Base-by-base conservation (phyloP, 805 yeast species). In the Barnettozyma botsteinii region DNA sequence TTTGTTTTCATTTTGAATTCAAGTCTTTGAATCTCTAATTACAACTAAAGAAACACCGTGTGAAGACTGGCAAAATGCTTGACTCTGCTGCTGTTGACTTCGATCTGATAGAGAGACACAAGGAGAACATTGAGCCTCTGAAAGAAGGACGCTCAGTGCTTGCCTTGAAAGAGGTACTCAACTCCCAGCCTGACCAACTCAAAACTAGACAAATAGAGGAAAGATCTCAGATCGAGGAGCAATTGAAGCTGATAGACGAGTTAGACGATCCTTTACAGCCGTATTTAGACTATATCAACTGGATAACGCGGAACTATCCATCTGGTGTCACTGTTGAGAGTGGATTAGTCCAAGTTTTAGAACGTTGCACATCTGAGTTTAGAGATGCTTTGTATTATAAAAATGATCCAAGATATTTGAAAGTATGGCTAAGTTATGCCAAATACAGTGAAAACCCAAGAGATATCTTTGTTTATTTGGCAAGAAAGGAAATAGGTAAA, bases 241-340 rank as follows among this genome's bases (percentile, higher is more conserved):
- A 57, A n/a, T 53, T 88, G 12, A 55, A 56, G 9, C 65, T 66
- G 2, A 46, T 77, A 7, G 81, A 77, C 5, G 86, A 79, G 13
- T 57, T 78, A 31, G 96, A 88, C 61, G 96, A 89, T 57, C 96
- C 96, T 0, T 57, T 88, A 18, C 86, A 84, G 46, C 75, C 79
- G 1, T 87, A 72, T 58, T 47, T 86, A n/a, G 81, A 80, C 15
- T 88, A 85, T 51, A 66, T 88, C 11, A 56, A 67, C n/a, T 87
- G 95, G 95, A 72, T 77, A 10, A 77, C 72, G 43, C 69, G 70
- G 25, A 72, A 64, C 47, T 79, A 61, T 52, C 85, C 89, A 0
- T 77, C 79, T 29, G 94, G 77, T 3, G 67, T 70, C 25, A 68
- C 73, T 4, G 65, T 69, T 5, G 81, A 79, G 33, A 79, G 85